Evolutionary conservation across 192 early-diverging fungal species (phyloP), one percentile per base, ranked within the genome.

Genomic region (Umbelopsis sp.): DNA sequence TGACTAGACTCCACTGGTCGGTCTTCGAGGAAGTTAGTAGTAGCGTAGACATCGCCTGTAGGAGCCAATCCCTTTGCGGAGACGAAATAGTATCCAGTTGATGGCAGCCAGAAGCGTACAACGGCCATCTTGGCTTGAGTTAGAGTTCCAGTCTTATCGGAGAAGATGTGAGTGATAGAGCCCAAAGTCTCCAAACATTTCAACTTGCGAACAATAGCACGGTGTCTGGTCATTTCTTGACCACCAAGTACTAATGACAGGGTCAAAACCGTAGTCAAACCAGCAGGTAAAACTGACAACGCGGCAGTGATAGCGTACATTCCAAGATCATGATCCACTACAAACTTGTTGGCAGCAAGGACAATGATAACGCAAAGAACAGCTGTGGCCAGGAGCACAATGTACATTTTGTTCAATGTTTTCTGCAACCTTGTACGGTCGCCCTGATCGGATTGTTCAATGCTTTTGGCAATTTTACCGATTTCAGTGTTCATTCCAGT

Each of bases 51-150:
- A 10, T 86, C 85, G 47, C 87, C 88, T 7, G 79, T 73, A 12
- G 89, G 90, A 55, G 81, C 82, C 20, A 91, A 84, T 11, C 88
- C 89, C 58, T 78, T 73, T 22, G 79, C 66, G 1, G 90, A 81
- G 20, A 95, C 82, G 21, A 84, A 82, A 74, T 91, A 94, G 47
- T 83, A 82, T n/a, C 88, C 85, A 73, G 92, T 91, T 23, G 85
- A 76, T 2, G 85, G 86, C 11, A 94, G 88, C 94, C 95, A 97
- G 25, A 94, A 85, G 33, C 88, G 84, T 21, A 90, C 88, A 16
- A 94, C 87, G 7, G 93, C 94, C 96, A 98, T 98, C 78, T 94
- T 95, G 67, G 93, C 92, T 79, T 96, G 91, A 0, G 96, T 98
- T 35, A 97, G 79, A 13, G 96, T 98, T 16, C 96, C 96, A 0